Evolutionary conservation across 441 rosid species (phyloP), one percentile per base, ranked within the genome.

Genomic region (Corymbia calophylla): DNA sequence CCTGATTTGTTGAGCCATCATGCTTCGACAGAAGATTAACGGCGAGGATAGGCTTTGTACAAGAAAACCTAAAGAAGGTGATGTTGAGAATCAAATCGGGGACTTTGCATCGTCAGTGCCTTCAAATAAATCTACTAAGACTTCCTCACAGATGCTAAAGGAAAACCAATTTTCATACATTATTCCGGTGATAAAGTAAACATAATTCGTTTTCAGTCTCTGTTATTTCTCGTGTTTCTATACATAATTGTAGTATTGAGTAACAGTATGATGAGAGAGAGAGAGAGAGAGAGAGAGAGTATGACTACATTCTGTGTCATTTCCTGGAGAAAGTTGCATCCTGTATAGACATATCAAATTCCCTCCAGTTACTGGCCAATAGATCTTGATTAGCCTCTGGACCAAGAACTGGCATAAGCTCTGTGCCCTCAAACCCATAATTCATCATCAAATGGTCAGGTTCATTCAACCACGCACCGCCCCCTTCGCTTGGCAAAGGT

Each of bases 401-500:
- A 68, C 91, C 94, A 86, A 91, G 80, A 88, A 92, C 88, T 35
- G 93, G 94, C 89, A 91, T 10, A 12, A 86, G 82, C 58, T 90
- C 92, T 47, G 94, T 87, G 66, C 87, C 88, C 84, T 90, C 93
- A 87, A 90, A 84, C 62, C 89, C 66, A 88, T 87, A 91, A 91
- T 88, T 89, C 35, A 68, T 68, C 89, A 90, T 84, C 92, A 91
- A 85, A 86, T 88, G 87, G 87, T 87, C 92, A 92, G 93, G 90
- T 16, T 73, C 84, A 86, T 90, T 93, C 53, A 94, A 89, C 94
- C 98, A 95, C 13, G 92, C 51, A 44, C 68, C 27, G 14, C 49
- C 86, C 86, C 94, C 97, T 91, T 95, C 95, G 70, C 95, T 95
- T 39, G 97, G 98, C 91, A 97, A 93, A 7, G 96, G 97, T 49